Percentiles rank a stretch among this genome's conserved stretches.
Conservation (phyloP, 2,329 filamentous ascomycete genomes). For the Venturia pyrina region DNA sequence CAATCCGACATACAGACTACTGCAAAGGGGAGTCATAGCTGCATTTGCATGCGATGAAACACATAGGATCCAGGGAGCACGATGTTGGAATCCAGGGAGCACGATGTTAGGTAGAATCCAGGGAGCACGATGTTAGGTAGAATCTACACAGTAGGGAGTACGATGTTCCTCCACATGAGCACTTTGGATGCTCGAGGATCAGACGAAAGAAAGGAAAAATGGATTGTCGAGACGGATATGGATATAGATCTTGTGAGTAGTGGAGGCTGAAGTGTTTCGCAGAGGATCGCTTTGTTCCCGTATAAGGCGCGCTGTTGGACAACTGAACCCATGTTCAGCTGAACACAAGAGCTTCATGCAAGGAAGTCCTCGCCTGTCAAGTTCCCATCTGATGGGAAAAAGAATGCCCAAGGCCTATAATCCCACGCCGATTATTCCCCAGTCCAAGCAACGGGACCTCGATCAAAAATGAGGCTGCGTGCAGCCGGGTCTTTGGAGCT, state of each 20-base stretch:
- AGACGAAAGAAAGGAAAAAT: not conserved
- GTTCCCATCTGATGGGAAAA: not conserved
- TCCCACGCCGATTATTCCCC: not conserved
- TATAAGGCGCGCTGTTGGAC: not conserved
- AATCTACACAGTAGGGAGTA: no score
- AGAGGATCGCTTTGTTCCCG: not conserved
- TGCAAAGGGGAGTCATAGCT: not conserved
- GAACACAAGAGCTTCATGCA: not conserved
- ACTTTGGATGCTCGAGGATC: not conserved
- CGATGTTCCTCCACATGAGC: not conserved
- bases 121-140: no score
- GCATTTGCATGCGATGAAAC: slow-evolving; percentile 5
- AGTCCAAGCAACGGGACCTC: not conserved
- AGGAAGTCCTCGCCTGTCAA: not conserved
- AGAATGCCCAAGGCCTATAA: not conserved
- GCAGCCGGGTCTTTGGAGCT: not conserved
- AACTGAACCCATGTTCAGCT: not conserved
- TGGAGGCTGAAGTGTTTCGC: not conserved
- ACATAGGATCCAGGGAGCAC: not conserved
- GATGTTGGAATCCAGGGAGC: no score
- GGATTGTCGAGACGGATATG: not conserved
- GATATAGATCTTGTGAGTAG: not conserved
- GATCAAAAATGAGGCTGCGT: not conserved
- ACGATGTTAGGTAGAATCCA: no score
- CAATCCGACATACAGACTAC: not conserved